Evolutionary conservation across 768 basidiomycete species (phyloP), one percentile per base, ranked within the genome.

Genomic region (Podaxis rugospora): DNA sequence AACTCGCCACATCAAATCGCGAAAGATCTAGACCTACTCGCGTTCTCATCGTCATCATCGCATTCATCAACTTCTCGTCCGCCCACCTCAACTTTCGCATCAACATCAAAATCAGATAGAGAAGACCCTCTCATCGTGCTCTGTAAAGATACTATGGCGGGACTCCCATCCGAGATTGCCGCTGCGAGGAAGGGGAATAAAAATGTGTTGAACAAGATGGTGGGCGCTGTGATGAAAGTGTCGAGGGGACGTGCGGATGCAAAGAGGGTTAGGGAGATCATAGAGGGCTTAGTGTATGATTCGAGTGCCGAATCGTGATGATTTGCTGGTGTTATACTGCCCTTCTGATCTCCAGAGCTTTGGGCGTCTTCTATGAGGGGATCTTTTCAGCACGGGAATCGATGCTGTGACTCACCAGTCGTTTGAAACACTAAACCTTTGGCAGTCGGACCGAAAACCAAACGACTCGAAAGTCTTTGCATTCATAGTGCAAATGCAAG

Each of bases 221-320:
- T 95, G 1, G 95, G 95, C 0, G 79, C 83, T 66, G 91, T 96
- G 28, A 95, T 98, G 92, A 88, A 86, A 82, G 53, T 91, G 86
- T 64, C 77, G 83, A 61, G 96, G 96, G 96, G 96, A 14, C 81
- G 84, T 49, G 92, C 88, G 13, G 87, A 96, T 72, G 90, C 93
- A 0, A 78, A 79, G 59, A 75, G 76, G 27, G 85, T 83, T 18
- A 83, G 75, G 66, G 73, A 70, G 28, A 27, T 49, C 11, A n/a
- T 61, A 36, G 52, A 61, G 11, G 21, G 23, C n/a, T 46, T 61
- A 23, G 16, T 61, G 7, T 54, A 32, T 32, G 27, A 21, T 21
- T 10, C 18, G 47, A 21, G 51, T 6, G 28, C 28, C 6, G 28
- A 32, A 27, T 40, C 10, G 27, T 40, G 25, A 40, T 14, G 18